Evolutionary conservation across 2,329 filamentous ascomycete genomes (phyloP), one percentile per base, ranked within the genome.

Genomic region (Fusarium solani-melongenae): DNA sequence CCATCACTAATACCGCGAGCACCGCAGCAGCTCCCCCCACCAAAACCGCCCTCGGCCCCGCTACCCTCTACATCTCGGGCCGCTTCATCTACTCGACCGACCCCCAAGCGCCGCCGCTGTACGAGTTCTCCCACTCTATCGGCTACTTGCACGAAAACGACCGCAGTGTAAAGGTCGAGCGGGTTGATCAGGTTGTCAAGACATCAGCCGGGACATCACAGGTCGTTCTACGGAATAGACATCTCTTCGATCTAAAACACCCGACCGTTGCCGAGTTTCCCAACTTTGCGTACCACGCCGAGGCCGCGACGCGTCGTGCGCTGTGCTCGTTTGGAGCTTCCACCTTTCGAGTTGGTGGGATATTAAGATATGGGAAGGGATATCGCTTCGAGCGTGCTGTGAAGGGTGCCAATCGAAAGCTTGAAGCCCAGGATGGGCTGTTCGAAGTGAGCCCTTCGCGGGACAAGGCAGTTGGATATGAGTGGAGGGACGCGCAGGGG

Each of bases 101-200:
- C 20, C 68, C 76, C 4, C 63, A 76, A 22, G 74, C 77, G 17
- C 76, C 78, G 34, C 79, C 82, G 1, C 72, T 82, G 14, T 83
- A 83, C 69, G 82, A 83, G 44, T 78, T 83, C 64, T 83, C 82
- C 1, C 81, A 82, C 63, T 77, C 77, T 7, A 74, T 82, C 14
- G 78, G 72, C 34, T 81, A 79, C 46, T 74, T 83, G 11, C 75
- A 75, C 34, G 80, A 83, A 39, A 74, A 76, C 15, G 78, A 82
- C 60, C 77, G 77, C 17, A 78, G 62, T 44, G 78, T 83, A 7
- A 72, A 73, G 49, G 64, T 83, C 38, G 74, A 79, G 57, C 78
- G 81, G 9, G 69, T 83, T n/a, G 79, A 83, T 62, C 69, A 77
- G 61, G 64, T 65, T 8, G 62, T 81, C 61, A 79, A 75, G 55